A percentile compares a stretch with the other conserved stretches of the same genome.
These are phyloP conservation scores for Xylona heveae DNA, from an alignment of 495 filamentous ascomycete genomes.

Conservation along the genomic window DNA sequence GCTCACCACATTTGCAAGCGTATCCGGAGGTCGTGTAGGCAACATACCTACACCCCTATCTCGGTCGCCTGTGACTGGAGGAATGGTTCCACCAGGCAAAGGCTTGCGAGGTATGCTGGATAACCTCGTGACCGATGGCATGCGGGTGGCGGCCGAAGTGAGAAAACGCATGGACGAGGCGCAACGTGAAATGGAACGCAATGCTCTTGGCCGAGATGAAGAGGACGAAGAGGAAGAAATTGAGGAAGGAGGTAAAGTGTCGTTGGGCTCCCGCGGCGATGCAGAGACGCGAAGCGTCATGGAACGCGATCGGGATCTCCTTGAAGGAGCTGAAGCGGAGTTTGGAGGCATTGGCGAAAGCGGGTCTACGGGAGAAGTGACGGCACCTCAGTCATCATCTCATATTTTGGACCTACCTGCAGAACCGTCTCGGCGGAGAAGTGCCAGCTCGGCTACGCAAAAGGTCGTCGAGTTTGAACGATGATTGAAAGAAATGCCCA, in stretches of 20 bases:
- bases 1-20: conserved; percentile 60
- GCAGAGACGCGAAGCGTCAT: conserved; percentile 29
- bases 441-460: conserved; percentile 1
- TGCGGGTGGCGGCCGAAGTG: conserved; percentile 84
- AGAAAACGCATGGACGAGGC: conserved; percentile 83
- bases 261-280: conserved; percentile 24
- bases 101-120: conserved; percentile 83
- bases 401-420: too few species aligned
- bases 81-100: conserved; percentile 42
- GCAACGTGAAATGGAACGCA: conserved; percentile 64
- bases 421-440: neutral
- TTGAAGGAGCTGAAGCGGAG: conserved; percentile 49
- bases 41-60: conserved; percentile 12
- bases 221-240: conserved; percentile 62
- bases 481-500: conserved; percentile 28
- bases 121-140: conserved; percentile 91
- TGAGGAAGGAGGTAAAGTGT: conserved; percentile 26
- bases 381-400: too few species aligned
- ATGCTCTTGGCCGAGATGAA: conserved; percentile 34
- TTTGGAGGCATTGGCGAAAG: conserved; percentile 29
- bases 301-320: conserved; percentile 50
- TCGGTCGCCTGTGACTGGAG: conserved; percentile 25
- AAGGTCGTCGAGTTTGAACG: conserved; percentile 4
- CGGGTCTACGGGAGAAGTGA: neutral
- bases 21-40: conserved; percentile 25